These are phyloP conservation scores for Clonostachys rhizophaga DNA, from an alignment of 2,329 filamentous ascomycete species.

Conservation along the genomic window DNA sequence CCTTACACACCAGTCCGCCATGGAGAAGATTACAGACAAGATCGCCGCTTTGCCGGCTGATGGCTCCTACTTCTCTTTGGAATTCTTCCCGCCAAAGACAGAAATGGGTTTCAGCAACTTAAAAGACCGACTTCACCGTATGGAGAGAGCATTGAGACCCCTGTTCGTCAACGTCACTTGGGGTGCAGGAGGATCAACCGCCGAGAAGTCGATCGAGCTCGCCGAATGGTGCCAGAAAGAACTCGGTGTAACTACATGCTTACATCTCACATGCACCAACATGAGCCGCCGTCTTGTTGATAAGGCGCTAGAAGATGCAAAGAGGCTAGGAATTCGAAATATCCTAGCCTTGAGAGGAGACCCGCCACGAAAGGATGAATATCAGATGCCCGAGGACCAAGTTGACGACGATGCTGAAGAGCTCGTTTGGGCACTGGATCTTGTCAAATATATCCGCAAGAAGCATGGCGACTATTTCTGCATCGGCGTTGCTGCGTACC, in stretches of 20 bases:
- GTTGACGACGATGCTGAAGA: conserved; percentile 64
- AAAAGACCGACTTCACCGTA: conserved; percentile 86
- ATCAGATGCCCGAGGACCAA: conserved; percentile 57
- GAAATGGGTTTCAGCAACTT: conserved; percentile 93
- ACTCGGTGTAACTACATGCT: conserved; percentile 85
- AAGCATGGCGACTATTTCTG: conserved; percentile 93
- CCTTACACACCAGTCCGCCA: conserved; percentile 20
- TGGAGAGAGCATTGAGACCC: conserved; percentile 85
- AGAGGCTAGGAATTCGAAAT: conserved; percentile 85
- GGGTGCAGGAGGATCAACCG: conserved; percentile 92
- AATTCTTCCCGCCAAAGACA: conserved; percentile 99
- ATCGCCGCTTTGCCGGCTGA: conserved; percentile 82
- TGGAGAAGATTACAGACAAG: conserved; percentile 93
- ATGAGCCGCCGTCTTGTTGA: conserved; percentile 88
- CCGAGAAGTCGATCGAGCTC: conserved; percentile 85
- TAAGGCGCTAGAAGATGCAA: conserved; percentile 84
- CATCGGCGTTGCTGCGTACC: conserved; percentile 89
- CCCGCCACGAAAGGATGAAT: conserved; percentile 84
- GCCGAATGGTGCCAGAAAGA: conserved; percentile 94
- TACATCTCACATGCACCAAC: conserved; percentile 97
- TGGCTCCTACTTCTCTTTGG: conserved; percentile 87
- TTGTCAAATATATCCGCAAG: conserved; percentile 84
- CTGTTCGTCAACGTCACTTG: conserved; percentile 97
- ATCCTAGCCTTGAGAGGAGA: conserved; percentile 91
- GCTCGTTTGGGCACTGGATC: conserved; percentile 83